phyloP scores from a whole-genome alignment of 495 filamentous ascomycete species.

The Pseudevernia furfuracea region DNA sequence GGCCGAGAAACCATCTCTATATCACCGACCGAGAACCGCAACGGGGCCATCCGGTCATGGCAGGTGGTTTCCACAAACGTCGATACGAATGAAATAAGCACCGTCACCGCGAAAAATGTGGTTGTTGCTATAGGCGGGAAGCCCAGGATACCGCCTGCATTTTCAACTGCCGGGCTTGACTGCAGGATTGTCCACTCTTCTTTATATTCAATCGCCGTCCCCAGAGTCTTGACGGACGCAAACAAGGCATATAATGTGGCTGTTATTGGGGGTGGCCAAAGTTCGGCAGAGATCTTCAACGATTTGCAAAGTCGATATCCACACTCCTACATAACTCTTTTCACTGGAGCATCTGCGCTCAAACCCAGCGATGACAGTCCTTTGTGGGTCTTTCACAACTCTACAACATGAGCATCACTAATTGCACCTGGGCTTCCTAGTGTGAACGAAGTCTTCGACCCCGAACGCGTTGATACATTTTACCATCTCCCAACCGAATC shows the following conservation, averaged over 20 bases:
- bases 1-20: constrained; percentile 66
- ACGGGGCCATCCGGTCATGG: constrained; percentile 45
- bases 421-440: constrained; percentile 37
- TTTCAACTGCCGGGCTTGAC: constrained; percentile 47
- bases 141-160: constrained; percentile 62
- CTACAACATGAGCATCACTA: background rate
- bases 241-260: constrained; percentile 49
- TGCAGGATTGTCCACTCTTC: constrained; percentile 78
- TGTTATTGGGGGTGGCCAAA: constrained; percentile 83
- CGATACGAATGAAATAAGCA: constrained; percentile 42
- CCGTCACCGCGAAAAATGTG: constrained; percentile 65
- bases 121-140: constrained; percentile 79
- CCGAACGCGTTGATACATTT: constrained; percentile 65
- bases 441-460: constrained; percentile 95
- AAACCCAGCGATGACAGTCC: constrained; percentile 91
- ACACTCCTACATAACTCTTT: constrained; percentile 63
- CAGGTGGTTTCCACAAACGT: constrained; percentile 47
- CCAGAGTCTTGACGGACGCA: constrained; percentile 49
- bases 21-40: constrained; percentile 36
- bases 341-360: constrained; percentile 72
- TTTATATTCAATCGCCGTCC: constrained; percentile 62
- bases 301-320: constrained; percentile 78
- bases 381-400: constrained; percentile 55
- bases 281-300: constrained; percentile 90
- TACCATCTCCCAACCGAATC: constrained; percentile 55